These are phyloP conservation scores for Oldenlandia corymbosa DNA, from an alignment of 257 asterid genomes.

Conservation along the genomic window DNA sequence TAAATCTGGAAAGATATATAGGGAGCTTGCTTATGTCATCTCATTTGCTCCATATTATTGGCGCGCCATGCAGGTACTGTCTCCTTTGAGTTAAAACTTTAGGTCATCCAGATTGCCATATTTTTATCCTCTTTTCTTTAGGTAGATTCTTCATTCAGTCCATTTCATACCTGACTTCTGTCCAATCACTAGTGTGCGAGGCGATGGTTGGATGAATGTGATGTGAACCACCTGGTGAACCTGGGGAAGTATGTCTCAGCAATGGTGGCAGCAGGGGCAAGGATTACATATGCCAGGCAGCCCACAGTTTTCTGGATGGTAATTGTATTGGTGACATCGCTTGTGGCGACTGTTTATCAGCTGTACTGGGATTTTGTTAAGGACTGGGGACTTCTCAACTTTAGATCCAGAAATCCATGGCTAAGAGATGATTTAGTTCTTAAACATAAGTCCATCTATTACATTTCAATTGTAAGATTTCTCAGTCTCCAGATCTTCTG, in stretches of 20 bases:
- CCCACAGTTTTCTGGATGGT: slow-evolving; percentile 51
- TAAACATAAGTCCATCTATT: slow-evolving; percentile 68
- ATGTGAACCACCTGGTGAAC: slow-evolving; percentile 65
- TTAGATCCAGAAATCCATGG: slow-evolving; percentile 56
- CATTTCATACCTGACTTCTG: not conserved
- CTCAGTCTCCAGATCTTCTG: not conserved
- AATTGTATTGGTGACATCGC: slow-evolving; percentile 64
- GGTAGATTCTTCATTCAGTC: too few relatives aligned
- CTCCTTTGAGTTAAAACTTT: not conserved
- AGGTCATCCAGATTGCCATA: not conserved
- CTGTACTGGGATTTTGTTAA: slow-evolving; percentile 92
- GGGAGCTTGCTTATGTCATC: slow-evolving; percentile 80
- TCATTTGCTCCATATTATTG: slow-evolving; percentile 93
- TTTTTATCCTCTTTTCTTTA: too few relatives aligned
- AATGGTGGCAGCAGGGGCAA: slow-evolving; percentile 98
- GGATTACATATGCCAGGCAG: slow-evolving; percentile 62
- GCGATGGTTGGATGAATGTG: slow-evolving; percentile 77
- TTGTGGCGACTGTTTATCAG: slow-evolving; percentile 74
- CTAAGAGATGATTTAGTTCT: slow-evolving; percentile 78
- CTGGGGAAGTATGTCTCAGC: slow-evolving; percentile 95
- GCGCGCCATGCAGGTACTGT: slow-evolving; percentile 92
- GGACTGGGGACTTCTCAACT: slow-evolving; percentile 85
- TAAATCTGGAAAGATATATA: slow-evolving; percentile 66
- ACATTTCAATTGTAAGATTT: slow-evolving; percentile 74
- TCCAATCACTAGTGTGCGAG: slow-evolving; percentile 57